A percentile compares a stretch with the other conserved stretches of the same genome.
Evolutionary conservation across 75 land plant species (phyloP).

Genomic region (Pinus tabuliformis): DNA sequence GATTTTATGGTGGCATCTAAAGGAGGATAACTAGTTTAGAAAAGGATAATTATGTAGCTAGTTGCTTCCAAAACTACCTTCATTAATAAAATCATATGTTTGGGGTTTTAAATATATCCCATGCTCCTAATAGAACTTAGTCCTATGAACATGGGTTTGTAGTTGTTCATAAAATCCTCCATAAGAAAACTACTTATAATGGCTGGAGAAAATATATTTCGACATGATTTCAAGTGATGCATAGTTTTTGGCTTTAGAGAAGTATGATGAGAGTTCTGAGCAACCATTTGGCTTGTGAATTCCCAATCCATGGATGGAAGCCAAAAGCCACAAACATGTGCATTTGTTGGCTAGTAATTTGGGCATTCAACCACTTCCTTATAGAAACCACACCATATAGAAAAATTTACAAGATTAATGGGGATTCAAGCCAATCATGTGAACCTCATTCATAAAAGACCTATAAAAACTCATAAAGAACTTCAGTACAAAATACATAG

Average conservation of each 20-base stretch:
- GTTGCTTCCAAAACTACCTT: conserved; percentile 45
- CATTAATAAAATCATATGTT: conserved; percentile 60
- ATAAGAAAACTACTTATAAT: conserved; percentile 16
- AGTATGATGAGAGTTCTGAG: conserved; percentile 10
- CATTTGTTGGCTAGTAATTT: conserved; percentile 82
- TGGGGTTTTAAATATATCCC: conserved; percentile 76
- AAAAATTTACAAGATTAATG: too few species aligned
- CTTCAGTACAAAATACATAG: too few species aligned
- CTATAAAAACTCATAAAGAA: too few species aligned
- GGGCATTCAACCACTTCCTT: conserved; percentile 89
- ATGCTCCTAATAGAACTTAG: conserved; percentile 90
- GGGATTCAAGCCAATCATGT: too few species aligned
- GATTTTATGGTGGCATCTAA: conserved; percentile 51
- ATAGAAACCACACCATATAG: conserved; percentile 67
- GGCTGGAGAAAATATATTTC: conserved; percentile 16
- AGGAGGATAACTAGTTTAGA: conserved; percentile 70
- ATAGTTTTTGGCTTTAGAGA: conserved; percentile 4
- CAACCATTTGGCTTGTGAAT: conserved; percentile 34
- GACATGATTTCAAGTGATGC: conserved; percentile 30
- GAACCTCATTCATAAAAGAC: too few species aligned
- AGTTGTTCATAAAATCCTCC: conserved; percentile 1
- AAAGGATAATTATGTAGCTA: conserved; percentile 47
- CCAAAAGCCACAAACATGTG: conserved; percentile 88
- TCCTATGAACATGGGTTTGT: conserved; percentile 66
- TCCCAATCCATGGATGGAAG: conserved; percentile 66